Base-by-base conservation (phyloP, 2,329 filamentous ascomycete genomes). In the Onygenales sp. region DNA sequence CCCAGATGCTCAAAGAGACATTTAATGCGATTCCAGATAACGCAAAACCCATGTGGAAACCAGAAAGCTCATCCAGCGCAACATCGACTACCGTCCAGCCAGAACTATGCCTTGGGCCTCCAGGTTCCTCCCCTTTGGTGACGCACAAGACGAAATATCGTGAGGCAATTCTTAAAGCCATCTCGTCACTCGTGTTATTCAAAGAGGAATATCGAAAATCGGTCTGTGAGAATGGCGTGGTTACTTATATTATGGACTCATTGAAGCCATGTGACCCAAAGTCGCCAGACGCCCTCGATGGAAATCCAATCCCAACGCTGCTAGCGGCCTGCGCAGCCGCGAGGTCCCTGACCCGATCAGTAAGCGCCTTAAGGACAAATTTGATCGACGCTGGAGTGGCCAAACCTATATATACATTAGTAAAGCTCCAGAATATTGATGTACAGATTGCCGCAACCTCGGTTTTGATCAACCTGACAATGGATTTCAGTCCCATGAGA, bases 401-500 rank as follows among this genome's bases (percentile, higher is more conserved):
- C 2, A 79, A 83, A 59, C 91, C 91, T 3, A 74, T 95, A 7
- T 86, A 91, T 60, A 76, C 77, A 33, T 81, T 96, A 45, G 76
- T 97, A 58, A 82, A 78, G 54, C 86, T 93, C 67, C 77, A 79
- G 6, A 82, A 93, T 60, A 72, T 89, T 35, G 84, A 92, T 51
- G 84, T 97, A 4, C 86, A 91, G 65, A 85, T 93, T 64, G 89
- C 90, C 48, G 89, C 92, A 5, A 94, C 89, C 0, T 85, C 87
- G 38, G 85, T 86, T 6, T 81, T 94, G 41, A 89, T 85, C 61
- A 98, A 98, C 67, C 71, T 98, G 48, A 80, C 95, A 5, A 77
- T 90, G 46, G 89, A 95, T 58, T 88, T 94, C 61, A 96, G 91
- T 64, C 91, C 93, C 0, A 90, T 96, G 82, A 85, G 89, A 68